Base-by-base conservation (phyloP, 1,284 basidiomycete species). In the Leccinum cinnamomeum region DNA sequence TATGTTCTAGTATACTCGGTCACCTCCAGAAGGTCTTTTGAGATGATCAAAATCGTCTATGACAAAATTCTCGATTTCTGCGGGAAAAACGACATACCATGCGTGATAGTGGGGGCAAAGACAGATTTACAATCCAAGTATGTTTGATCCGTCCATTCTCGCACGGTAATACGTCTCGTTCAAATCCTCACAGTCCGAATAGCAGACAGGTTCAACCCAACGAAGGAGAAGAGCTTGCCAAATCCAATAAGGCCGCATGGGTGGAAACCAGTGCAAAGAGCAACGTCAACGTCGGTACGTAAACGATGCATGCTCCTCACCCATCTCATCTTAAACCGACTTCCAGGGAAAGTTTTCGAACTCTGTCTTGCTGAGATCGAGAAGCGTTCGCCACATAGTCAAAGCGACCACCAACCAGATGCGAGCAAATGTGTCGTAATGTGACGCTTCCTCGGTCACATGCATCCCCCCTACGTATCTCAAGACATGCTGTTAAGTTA, bases 11-110 rank as follows among this genome's bases (percentile, higher is more conserved):
- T 99, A 50, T 99, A 98, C 81, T 95, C 94, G 8, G 95, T 99
- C 77, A 88, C 94, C 8, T 95, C 93, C 33, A 83, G 91, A 66
- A 89, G 90, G 72, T 95, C 94, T 28, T 99, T 98, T 79, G 93
- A 99, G 69, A 98, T 98, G 93, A 86, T 98, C 67, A 88, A 92
- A 76, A 92, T 95, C 70, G 88, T 99, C 46, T 90, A 98, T 75
- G 96, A 99, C 82, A 99, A 99, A 86, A 98, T 99, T 71, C 82
- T 96, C 71, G 91, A 96, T 78, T 98, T 94, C 75, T 94, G 92
- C 59, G 97, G 96, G 56, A 84, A 94, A 59, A 88, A 90, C 64
- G 87, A 89, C 67, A 91, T 98, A 51, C 96, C 97, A 12, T 96
- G 96, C 77, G 95, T 99, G 53, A 89, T 99, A 67, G 97, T 98